phyloP scores from a whole-genome alignment of 176 grass and related monocot genomes.

The Triticum urartu region DNA sequence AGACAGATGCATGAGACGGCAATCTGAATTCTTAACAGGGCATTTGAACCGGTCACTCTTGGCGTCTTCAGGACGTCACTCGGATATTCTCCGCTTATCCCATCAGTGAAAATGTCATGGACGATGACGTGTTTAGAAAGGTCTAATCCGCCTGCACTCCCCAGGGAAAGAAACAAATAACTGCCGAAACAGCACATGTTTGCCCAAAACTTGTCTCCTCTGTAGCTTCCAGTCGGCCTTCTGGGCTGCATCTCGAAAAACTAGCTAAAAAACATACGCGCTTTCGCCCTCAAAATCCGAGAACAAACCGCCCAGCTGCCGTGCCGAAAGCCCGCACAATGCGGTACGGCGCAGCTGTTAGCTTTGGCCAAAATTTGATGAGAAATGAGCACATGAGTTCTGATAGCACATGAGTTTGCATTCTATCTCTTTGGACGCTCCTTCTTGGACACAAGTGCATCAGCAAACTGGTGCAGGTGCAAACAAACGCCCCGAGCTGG shows the following conservation, averaged over 20 bases:
- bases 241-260: not conserved
- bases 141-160: not conserved
- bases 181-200: not conserved
- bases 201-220: not conserved
- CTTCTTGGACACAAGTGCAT: conserved; percentile 23
- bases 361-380: not conserved
- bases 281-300: not conserved
- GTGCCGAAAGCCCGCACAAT: not conserved
- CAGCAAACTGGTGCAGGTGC: conserved; percentile 13
- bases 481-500: conserved; percentile 31
- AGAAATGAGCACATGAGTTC: not conserved
- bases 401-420: not conserved
- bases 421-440: not conserved
- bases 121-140: conserved; percentile 6
- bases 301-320: conserved; percentile 1
- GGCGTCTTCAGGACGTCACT: not conserved
- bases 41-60: conserved; percentile 21
- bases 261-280: not conserved
- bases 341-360: not conserved
- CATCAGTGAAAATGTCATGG: not conserved
- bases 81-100: conserved; percentile 32
- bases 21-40: not conserved
- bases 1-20: not conserved
- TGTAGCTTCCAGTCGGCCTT: not conserved
- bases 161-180: not conserved